Percentiles rank a stretch among this genome's conserved stretches.
Evolutionary conservation across 2,329 filamentous ascomycete species (phyloP).

Genomic region (Periconia digitata): DNA sequence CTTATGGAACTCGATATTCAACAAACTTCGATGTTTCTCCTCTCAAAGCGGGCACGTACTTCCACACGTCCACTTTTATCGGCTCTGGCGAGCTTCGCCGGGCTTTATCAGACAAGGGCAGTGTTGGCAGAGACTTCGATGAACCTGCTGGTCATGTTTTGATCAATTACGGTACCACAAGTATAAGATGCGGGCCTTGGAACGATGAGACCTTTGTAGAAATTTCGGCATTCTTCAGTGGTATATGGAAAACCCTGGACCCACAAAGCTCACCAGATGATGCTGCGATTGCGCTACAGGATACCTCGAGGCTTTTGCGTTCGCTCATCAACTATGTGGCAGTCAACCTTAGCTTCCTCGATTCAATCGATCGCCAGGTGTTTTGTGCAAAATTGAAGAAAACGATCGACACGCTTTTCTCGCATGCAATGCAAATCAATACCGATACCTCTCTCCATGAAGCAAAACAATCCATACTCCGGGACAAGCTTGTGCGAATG

Average conservation of each 20-base stretch:
- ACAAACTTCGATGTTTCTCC: slow-evolving; percentile 56
- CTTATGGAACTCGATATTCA: slow-evolving; percentile 54
- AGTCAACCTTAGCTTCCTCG: slow-evolving; percentile 53
- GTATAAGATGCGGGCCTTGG: slow-evolving; percentile 56
- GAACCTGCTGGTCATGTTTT: slow-evolving; percentile 39
- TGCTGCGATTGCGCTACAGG: slow-evolving; percentile 4
- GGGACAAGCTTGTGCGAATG: slow-evolving; percentile 11
- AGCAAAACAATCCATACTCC: background rate
- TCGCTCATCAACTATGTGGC: slow-evolving; percentile 54
- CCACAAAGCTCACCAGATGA: background rate
- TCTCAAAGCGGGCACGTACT: slow-evolving; percentile 55
- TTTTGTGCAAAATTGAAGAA: slow-evolving; percentile 49
- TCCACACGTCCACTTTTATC: slow-evolving; percentile 59
- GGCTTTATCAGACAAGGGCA: slow-evolving; percentile 36
- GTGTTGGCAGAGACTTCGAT: slow-evolving; percentile 46
- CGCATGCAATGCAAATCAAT: slow-evolving; percentile 19
- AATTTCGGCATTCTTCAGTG: slow-evolving; percentile 15
- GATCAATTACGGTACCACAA: slow-evolving; percentile 40
- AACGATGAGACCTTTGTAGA: slow-evolving; percentile 56
- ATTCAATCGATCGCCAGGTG: slow-evolving; percentile 54
- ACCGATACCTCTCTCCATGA: slow-evolving; percentile 3
- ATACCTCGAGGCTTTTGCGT: slow-evolving; percentile 38
- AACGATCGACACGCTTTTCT: slow-evolving; percentile 41
- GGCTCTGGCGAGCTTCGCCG: slow-evolving; percentile 58
- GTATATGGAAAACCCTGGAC: slow-evolving; percentile 8